A percentile compares a stretch with the other conserved stretches of the same genome.
Evolutionary conservation across 257 asterid genomes (phyloP).

Genomic region (Cynanchum wilfordii): DNA sequence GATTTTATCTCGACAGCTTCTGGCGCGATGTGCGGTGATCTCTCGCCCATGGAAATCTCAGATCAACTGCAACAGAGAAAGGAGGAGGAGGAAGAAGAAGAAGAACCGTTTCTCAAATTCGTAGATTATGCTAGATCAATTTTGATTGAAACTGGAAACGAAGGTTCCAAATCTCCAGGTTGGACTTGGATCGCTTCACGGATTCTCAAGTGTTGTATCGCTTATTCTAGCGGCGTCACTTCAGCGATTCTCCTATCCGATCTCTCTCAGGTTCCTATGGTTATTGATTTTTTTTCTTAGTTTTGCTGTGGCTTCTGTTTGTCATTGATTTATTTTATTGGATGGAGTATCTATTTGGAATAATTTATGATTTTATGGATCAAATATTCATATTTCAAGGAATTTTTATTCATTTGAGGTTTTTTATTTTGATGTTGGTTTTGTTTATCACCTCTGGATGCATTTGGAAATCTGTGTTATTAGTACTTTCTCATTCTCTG

Average conservation of each 20-base stretch:
- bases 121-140: constrained; percentile 51
- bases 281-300: constrained; percentile 5
- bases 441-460: not conserved
- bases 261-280: constrained; percentile 55
- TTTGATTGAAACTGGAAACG: constrained; percentile 38
- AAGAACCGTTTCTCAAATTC: constrained; percentile 63
- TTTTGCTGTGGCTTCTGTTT: not conserved
- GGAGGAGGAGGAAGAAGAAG: constrained; percentile 25
- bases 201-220: constrained; percentile 65
- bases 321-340: constrained; percentile 1
- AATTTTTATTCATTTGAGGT: not conserved
- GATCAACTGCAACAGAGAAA: constrained; percentile 23
- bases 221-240: constrained; percentile 92
- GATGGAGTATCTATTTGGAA: not conserved
- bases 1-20: constrained; percentile 26
- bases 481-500: not conserved
- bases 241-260: constrained; percentile 93
- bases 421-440: not conserved
- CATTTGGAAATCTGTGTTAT: not conserved
- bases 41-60: constrained; percentile 42
- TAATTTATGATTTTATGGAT: not conserved
- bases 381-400: not conserved
- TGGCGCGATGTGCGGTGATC: constrained; percentile 31
- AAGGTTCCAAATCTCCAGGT: constrained; percentile 39
- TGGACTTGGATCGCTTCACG: constrained; percentile 86